Percentiles rank a stretch among this genome's conserved stretches.
Conservation (phyloP, 202 grass and related monocot genomes). For the Hordeum pubiflorum region DNA sequence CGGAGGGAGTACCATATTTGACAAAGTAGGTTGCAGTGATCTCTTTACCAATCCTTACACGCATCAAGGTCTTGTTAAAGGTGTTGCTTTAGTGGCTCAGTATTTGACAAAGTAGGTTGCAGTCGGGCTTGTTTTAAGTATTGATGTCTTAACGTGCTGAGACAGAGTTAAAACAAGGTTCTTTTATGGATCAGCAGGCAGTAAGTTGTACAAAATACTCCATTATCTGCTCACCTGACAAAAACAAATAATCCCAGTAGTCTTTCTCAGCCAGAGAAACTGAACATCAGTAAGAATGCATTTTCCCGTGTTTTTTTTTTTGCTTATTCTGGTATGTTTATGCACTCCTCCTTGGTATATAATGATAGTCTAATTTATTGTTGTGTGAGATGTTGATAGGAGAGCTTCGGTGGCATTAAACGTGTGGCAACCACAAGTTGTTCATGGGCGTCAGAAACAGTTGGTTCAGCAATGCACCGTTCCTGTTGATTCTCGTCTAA, state of each 20-base stretch:
- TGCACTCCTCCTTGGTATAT: neutral
- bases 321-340: neutral
- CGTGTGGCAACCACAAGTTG: constrained; percentile 93
- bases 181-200: neutral
- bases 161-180: neutral
- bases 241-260: neutral
- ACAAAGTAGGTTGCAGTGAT: neutral
- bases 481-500: constrained; percentile 61
- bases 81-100: neutral
- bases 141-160: neutral
- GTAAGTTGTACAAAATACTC: neutral
- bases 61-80: neutral
- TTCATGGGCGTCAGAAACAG: constrained; percentile 67
- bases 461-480: constrained; percentile 92
- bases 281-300: neutral
- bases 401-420: constrained; percentile 80
- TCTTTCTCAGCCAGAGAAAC: neutral
- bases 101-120: neutral
- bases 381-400: constrained; percentile 38
- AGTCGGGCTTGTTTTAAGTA: neutral
- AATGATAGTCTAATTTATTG: neutral
- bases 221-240: neutral
- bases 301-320: neutral
- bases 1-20: neutral
- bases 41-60: neutral